These are phyloP conservation scores for Mortierella sp. DNA, from an alignment of 371 early-diverging fungal species.

Conservation along the genomic window DNA sequence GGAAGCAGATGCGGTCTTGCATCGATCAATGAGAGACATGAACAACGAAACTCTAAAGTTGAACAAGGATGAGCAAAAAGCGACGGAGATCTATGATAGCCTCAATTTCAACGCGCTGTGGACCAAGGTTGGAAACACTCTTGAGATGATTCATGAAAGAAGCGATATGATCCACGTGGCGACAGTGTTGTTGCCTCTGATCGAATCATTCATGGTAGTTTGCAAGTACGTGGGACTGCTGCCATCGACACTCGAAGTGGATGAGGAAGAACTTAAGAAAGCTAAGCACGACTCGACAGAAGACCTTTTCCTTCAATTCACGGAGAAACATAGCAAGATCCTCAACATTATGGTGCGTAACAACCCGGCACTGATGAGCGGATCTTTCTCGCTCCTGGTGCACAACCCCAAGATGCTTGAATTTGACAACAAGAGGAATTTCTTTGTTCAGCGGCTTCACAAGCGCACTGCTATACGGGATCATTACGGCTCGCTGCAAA, in stretches of 20 bases:
- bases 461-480: conserved; percentile 79
- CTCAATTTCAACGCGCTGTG: conserved; percentile 83
- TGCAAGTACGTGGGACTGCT: conserved; percentile 75
- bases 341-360: conserved; percentile 97
- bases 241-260: conserved; percentile 51
- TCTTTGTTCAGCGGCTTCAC: conserved; percentile 94
- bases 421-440: conserved; percentile 98
- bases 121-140: conserved; percentile 81
- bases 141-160: conserved; percentile 80
- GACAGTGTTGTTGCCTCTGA: conserved; percentile 92
- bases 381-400: conserved; percentile 95
- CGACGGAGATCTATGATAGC: conserved; percentile 76
- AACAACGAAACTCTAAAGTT: conserved; percentile 29
- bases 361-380: conserved; percentile 95
- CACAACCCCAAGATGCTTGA: conserved; percentile 97
- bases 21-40: conserved; percentile 48
- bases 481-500: conserved; percentile 78
- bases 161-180: conserved; percentile 90
- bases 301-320: conserved; percentile 87
- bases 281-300: conserved; percentile 62
- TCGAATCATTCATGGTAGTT: conserved; percentile 98
- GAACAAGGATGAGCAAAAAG: conserved; percentile 66
- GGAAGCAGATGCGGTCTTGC: conserved; percentile 47
- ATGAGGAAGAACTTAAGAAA: conserved; percentile 32
- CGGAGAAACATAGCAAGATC: conserved; percentile 95